These are phyloP conservation scores for Lentinus brumalis DNA, from an alignment of 768 basidiomycete genomes.

Conservation along the genomic window DNA sequence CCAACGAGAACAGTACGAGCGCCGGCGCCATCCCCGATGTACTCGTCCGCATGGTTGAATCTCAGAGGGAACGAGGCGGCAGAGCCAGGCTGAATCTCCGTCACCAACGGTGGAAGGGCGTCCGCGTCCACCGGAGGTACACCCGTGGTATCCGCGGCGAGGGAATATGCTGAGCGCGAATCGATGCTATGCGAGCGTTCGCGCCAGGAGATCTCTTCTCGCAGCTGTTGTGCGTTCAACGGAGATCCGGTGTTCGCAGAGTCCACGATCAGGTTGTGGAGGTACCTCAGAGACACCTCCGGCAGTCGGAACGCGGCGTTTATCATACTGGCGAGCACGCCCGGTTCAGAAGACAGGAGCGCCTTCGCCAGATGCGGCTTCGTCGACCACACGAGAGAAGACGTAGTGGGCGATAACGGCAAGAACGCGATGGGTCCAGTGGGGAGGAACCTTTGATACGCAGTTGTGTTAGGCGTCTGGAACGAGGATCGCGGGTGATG, in stretches of 20 bases:
- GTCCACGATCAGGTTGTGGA: slow-evolving; percentile 63
- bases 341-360: slow-evolving; percentile 64
- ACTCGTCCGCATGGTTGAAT: slow-evolving; percentile 83
- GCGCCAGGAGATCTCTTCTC: slow-evolving; percentile 69
- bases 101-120: slow-evolving; percentile 73
- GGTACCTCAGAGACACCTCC: slow-evolving; percentile 66
- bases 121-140: slow-evolving; percentile 66
- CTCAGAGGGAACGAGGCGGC: slow-evolving; percentile 90
- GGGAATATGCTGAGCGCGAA: slow-evolving; percentile 62
- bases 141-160: slow-evolving; percentile 44
- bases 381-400: slow-evolving; percentile 96
- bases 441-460: slow-evolving; percentile 93
- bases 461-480: slow-evolving; percentile 71
- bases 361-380: slow-evolving; percentile 73
- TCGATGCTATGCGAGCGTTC: slow-evolving; percentile 72
- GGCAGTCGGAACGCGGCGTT: slow-evolving; percentile 92
- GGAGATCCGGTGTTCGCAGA: slow-evolving; percentile 45
- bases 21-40: slow-evolving; percentile 72
- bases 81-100: slow-evolving; percentile 66
- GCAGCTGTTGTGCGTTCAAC: slow-evolving; percentile 51
- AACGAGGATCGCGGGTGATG: slow-evolving; percentile 68
- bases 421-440: slow-evolving; percentile 96
- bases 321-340: slow-evolving; percentile 70
- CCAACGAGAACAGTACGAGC: slow-evolving; percentile 86
- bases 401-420: slow-evolving; percentile 74